These are phyloP conservation scores for Tetracladium setigerum DNA, from an alignment of 495 filamentous ascomycete genomes.

Conservation along the genomic window DNA sequence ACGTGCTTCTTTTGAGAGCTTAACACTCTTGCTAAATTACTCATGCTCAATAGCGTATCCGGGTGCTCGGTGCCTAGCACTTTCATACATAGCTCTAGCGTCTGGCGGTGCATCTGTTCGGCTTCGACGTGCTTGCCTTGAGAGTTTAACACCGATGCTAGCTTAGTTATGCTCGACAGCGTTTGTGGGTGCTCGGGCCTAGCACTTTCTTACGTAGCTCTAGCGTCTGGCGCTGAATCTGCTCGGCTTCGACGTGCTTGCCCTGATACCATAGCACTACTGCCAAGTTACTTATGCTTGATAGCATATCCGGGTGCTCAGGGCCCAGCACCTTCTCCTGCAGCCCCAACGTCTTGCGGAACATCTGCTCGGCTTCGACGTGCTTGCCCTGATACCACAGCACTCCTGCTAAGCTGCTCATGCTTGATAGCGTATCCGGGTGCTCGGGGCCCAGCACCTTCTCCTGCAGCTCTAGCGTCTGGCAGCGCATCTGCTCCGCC, in stretches of 20 bases:
- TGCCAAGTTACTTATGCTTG: slow-evolving; percentile 20
- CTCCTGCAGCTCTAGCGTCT: slow-evolving; percentile 2
- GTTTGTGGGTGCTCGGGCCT: slow-evolving; percentile 22
- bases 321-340: slow-evolving; percentile 23
- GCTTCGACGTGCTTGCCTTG: slow-evolving; percentile 27
- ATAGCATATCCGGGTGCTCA: slow-evolving; percentile 20
- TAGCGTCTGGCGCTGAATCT: slow-evolving; percentile 8
- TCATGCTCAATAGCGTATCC: not conserved
- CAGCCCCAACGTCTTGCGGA: slow-evolving; percentile 17
- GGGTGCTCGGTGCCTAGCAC: slow-evolving; percentile 4
- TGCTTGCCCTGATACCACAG: slow-evolving; percentile 21
- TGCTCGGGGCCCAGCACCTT: slow-evolving; percentile 6
- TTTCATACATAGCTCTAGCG: slow-evolving; percentile 3
- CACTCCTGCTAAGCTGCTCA: slow-evolving; percentile 13
- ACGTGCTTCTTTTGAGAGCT: slow-evolving; percentile 5
- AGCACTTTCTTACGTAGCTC: slow-evolving; percentile 19
- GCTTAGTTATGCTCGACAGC: slow-evolving; percentile 9
- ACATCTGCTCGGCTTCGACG: slow-evolving; percentile 26
- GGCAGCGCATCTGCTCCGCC: not conserved
- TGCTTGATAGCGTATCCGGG: slow-evolving; percentile 9
- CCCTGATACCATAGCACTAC: slow-evolving; percentile 18
- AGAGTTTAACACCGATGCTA: not conserved
- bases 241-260: slow-evolving; percentile 27
- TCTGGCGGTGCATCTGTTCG: slow-evolving; percentile 15
- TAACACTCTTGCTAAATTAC: slow-evolving; percentile 8